Conservation (phyloP, 2,329 filamentous ascomycete genomes). For the Phaeosphaeriaceae sp. region DNA sequence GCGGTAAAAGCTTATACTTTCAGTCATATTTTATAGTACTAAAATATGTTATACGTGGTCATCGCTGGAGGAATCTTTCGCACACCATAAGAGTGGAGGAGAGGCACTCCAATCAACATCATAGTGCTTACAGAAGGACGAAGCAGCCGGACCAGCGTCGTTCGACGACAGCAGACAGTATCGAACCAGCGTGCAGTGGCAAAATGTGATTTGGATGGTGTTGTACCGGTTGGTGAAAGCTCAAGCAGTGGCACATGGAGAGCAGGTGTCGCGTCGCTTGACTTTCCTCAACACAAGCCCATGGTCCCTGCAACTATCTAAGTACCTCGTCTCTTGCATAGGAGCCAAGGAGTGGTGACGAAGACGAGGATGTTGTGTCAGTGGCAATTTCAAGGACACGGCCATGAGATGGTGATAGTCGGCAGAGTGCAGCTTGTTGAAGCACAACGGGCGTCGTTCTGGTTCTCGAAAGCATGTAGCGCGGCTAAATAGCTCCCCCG, state of each 20-base stretch:
- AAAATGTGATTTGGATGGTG: not conserved
- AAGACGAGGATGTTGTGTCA: not conserved
- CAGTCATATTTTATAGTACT: conserved; percentile 5
- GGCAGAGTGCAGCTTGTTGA: not conserved
- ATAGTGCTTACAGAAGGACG: not conserved
- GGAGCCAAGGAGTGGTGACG: too few species aligned
- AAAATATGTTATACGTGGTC: not conserved
- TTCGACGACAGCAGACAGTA: not conserved
- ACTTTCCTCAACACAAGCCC: not conserved
- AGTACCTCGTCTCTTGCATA: not conserved
- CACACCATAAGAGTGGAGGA: not conserved
- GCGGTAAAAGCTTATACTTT: conserved; percentile 22
- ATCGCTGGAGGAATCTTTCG: not conserved
- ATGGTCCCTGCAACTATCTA: not conserved
- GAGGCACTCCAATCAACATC: not conserved
- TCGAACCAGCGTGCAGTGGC: not conserved
- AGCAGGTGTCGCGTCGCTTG: not conserved
- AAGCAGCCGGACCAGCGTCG: not conserved
- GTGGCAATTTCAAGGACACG: not conserved
- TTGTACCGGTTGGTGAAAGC: not conserved
- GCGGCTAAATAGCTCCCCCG: not conserved
- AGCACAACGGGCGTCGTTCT: not conserved
- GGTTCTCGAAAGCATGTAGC: not conserved
- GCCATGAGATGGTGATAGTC: not conserved
- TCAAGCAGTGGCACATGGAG: not conserved